Conservation (phyloP, 108 stramenopile genomes). For the Chaetoceros tenuissimus region DNA sequence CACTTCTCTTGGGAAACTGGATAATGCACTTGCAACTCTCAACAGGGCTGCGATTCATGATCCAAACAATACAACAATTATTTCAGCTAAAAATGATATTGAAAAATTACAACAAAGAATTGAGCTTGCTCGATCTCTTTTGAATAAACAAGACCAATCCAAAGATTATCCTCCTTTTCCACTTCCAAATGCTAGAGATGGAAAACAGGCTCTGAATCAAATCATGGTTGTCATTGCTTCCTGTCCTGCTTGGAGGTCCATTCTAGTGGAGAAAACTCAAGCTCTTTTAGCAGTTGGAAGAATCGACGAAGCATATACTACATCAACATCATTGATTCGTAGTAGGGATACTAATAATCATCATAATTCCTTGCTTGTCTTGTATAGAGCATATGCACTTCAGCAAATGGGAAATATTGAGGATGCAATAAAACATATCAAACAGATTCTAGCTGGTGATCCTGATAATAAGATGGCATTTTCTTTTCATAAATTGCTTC, state of each 20-base stretch:
- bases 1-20: slow-evolving; percentile 20
- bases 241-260: slow-evolving; percentile 22
- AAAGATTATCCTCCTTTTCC: not conserved
- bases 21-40: not conserved
- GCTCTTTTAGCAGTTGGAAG: slow-evolving; percentile 16
- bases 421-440: slow-evolving; percentile 31
- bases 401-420: slow-evolving; percentile 38
- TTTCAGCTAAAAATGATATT: not conserved
- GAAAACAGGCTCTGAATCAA: slow-evolving; percentile 11
- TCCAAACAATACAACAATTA: not conserved
- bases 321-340: slow-evolving; percentile 19
- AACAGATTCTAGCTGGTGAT: slow-evolving; percentile 15
- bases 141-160: not conserved
- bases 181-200: not conserved
- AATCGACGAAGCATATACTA: slow-evolving; percentile 31
- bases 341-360: not conserved
- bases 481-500: slow-evolving; percentile 7
- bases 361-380: slow-evolving; percentile 8
- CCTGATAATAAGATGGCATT: slow-evolving; percentile 15
- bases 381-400: slow-evolving; percentile 27
- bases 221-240: slow-evolving; percentile 12
- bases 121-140: not conserved
- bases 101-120: not conserved
- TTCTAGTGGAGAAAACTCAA: slow-evolving; percentile 24
- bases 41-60: not conserved